Conservation (phyloP, 805 yeast genomes). For the Starmerella davenportii region DNA sequence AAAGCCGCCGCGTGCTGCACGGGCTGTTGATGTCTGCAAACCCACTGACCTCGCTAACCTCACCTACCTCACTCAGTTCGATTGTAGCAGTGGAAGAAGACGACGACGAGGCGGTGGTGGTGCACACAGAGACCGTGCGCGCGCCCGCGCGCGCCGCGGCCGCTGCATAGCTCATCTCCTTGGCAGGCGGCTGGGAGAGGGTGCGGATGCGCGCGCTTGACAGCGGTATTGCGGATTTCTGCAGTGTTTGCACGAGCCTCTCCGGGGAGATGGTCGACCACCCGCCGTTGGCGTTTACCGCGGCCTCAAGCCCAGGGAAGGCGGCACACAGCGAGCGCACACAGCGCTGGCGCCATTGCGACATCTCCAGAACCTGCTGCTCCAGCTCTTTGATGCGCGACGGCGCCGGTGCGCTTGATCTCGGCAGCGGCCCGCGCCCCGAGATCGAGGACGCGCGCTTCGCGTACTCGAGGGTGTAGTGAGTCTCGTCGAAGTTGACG, state of each 20-base stretch:
- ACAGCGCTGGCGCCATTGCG: background rate
- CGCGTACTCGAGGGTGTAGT: constrained; percentile 80
- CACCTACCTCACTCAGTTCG: too few species aligned
- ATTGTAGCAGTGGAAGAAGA: too few species aligned
- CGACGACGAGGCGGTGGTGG: background rate
- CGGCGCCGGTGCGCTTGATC: background rate
- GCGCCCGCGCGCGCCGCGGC: background rate
- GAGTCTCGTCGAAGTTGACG: constrained; percentile 78
- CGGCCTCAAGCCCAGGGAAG: background rate
- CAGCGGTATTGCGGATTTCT: background rate
- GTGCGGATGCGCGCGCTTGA: background rate
- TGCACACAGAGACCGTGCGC: background rate
- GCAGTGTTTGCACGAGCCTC: background rate
- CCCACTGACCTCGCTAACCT: too few species aligned
- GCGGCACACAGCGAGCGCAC: background rate
- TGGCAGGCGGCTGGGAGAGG: background rate
- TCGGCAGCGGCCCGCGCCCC: background rate
- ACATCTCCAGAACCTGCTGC: background rate
- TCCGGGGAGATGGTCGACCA: background rate
- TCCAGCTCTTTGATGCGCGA: background rate
- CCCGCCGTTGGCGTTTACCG: background rate
- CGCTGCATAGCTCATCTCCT: background rate
- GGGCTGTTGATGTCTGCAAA: too few species aligned
- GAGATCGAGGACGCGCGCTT: constrained; percentile 38
- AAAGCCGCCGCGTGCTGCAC: too few species aligned